These are phyloP conservation scores for Ophiostoma fasciatum DNA, from an alignment of 2,329 filamentous ascomycete species.

Conservation along the genomic window DNA sequence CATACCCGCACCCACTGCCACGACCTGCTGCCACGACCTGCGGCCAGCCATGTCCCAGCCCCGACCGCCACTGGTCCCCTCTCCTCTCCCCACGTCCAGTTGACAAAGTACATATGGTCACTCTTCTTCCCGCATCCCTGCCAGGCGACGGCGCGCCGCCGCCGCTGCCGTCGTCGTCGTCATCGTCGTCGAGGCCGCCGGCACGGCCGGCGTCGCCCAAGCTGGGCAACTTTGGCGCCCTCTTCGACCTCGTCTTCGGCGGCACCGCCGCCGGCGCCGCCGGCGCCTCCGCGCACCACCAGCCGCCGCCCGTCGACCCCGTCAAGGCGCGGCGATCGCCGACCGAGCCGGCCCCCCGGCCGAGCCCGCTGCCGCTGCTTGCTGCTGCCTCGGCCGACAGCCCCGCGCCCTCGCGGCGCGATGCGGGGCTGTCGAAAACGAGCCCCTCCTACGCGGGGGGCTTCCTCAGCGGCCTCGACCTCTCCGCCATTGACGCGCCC, in stretches of 20 bases:
- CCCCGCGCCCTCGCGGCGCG: no score
- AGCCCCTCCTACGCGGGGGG: neutral
- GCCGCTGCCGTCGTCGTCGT: no score
- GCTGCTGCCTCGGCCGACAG: no score
- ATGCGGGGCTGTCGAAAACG: no score
- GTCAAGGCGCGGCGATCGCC: neutral
- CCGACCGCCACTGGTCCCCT: constrained; percentile 4
- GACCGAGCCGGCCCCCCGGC: no score
- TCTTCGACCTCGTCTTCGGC: constrained; percentile 2
- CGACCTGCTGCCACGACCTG: no score
- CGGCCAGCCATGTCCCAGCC: constrained; percentile 10
- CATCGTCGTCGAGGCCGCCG: neutral
- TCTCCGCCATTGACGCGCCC: neutral
- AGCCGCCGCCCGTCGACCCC: neutral
- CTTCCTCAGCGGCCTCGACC: constrained; percentile 8
- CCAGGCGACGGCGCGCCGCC: no score
- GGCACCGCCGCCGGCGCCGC: neutral
- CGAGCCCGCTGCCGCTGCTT: neutral
- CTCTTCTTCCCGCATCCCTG: no score
- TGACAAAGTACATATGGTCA: no score
- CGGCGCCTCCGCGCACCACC: no score
- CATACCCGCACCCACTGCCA: no score
- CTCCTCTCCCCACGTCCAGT: constrained; percentile 3
- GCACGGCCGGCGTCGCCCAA: constrained; percentile 3
- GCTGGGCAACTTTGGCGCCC: constrained; percentile 9